Evolutionary conservation across 495 filamentous ascomycete species (phyloP), one percentile per base, ranked within the genome.

Genomic region (Penicillium salamii): DNA sequence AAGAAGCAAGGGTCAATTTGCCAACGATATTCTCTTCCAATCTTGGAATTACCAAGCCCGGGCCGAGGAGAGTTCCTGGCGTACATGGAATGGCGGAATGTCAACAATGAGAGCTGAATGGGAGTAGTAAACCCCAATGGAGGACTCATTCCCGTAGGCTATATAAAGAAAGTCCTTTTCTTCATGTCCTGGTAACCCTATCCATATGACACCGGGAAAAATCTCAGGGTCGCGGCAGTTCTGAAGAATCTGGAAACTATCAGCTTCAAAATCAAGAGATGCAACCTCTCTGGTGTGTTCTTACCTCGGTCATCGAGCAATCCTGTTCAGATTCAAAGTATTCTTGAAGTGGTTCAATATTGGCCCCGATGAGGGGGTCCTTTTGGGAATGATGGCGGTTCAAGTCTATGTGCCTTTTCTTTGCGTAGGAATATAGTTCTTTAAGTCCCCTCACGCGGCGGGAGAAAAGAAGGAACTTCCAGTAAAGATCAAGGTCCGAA

Each of bases 61-160:
- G 12, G 37, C 20, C 3, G 13, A 2, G 23, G n/a, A 9, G 13
- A 26, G 37, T 2, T 14, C 19, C 21, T 40, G 20, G 21, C 37
- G 20, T 19, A 20, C 8, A 3, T 14, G 19, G 37, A 42, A 50
- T 20, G 55, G 57, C 15, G 62, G 59, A 37, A 66, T 51, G 0
- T 48, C 41, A 6, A 55, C 65, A 2, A 65, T 50, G 13, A 67
- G 59, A 0, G 62, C 59, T 20, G 53, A 61, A 42, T 19, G 55
- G 0, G 62, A 65, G 31, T 65, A 65, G 7, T 39, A 18, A 0
- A 41, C 43, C 0, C 33, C 42, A 19, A 54, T 13, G 0, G 40
- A 42, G 6, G 57, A 4, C 28, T 63, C 43, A 17, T 68, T 65
- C 3, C 62, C 65, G 20, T 63, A 61, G 6, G 40, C 33, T 18